Conservation (phyloP, 1,139 yeast species). For the Meyerozyma elateridarum region DNA sequence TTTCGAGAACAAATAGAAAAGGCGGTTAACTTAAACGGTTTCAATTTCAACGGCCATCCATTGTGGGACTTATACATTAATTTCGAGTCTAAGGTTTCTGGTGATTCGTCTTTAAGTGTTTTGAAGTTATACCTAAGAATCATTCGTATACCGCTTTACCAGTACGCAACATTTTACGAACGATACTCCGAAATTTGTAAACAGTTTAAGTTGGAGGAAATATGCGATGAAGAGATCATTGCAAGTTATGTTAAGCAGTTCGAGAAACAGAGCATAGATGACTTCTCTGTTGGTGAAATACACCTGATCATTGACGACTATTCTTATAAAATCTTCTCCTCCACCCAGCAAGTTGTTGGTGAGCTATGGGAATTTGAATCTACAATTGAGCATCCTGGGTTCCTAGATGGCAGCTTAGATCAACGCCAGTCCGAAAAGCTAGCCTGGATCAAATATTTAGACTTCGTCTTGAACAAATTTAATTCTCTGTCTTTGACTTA, state of each 20-base stretch:
- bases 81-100: constrained; percentile 32
- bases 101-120: constrained; percentile 15
- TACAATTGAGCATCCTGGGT: constrained; percentile 38
- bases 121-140: constrained; percentile 38
- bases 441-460: constrained; percentile 52
- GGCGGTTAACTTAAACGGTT: constrained; percentile 44
- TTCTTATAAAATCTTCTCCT: constrained; percentile 35
- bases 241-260: constrained; percentile 19
- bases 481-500: constrained; percentile 1
- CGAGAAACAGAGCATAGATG: constrained; percentile 19
- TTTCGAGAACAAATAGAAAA: constrained; percentile 13
- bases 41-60: constrained; percentile 55
- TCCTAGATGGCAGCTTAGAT: constrained; percentile 25
- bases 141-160: constrained; percentile 57
- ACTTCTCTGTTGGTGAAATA: constrained; percentile 25
- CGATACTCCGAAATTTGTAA: constrained; percentile 42
- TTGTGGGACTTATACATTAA: constrained; percentile 63
- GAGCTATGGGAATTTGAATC: constrained; percentile 63
- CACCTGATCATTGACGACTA: constrained; percentile 40
- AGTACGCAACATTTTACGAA: constrained; percentile 61
- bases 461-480: constrained; percentile 31
- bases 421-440: constrained; percentile 29
- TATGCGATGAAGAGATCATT: constrained; percentile 23
- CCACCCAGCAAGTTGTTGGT: constrained; percentile 48
- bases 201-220: constrained; percentile 26